Conservation (phyloP, 257 asterid genomes). For the Solanum megistacrolobum region DNA sequence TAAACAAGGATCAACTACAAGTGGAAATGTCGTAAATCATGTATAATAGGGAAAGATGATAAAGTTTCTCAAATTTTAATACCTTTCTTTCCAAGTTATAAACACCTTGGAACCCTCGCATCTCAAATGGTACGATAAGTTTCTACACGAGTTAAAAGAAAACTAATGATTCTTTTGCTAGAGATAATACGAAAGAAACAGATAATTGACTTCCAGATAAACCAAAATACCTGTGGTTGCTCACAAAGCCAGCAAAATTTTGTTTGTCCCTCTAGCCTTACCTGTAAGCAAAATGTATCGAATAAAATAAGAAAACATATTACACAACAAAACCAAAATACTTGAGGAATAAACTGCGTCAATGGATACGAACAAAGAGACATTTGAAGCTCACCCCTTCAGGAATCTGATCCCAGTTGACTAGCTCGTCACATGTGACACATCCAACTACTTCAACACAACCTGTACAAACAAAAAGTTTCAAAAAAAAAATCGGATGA, state of each 20-base stretch:
- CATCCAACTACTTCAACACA: conserved; percentile 91
- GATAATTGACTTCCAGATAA: neutral
- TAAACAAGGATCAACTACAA: neutral
- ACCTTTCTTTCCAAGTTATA: conserved; percentile 89
- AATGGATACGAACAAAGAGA: neutral
- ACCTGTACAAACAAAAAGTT: conserved; percentile 30
- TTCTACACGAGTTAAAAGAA: conserved; percentile 38
- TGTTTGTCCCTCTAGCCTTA: conserved; percentile 79
- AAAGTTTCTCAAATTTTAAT: conserved; percentile 1
- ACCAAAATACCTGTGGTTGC: conserved; percentile 60
- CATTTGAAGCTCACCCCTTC: conserved; percentile 36
- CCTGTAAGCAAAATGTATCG: conserved; percentile 31
- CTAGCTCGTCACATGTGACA: conserved; percentile 65
- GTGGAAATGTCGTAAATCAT: neutral
- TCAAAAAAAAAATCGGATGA: neutral
- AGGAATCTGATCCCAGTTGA: conserved; percentile 67
- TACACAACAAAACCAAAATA: neutral
- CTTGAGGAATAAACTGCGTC: neutral
- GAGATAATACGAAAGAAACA: neutral
- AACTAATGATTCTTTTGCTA: neutral
- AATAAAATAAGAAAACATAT: neutral
- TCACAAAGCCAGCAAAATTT: conserved; percentile 91
- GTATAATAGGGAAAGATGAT: neutral
- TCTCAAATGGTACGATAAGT: conserved; percentile 82
- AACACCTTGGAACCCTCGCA: conserved; percentile 92